phyloP scores from a whole-genome alignment of 768 basidiomycete species.

The Clathrus columnatus region DNA sequence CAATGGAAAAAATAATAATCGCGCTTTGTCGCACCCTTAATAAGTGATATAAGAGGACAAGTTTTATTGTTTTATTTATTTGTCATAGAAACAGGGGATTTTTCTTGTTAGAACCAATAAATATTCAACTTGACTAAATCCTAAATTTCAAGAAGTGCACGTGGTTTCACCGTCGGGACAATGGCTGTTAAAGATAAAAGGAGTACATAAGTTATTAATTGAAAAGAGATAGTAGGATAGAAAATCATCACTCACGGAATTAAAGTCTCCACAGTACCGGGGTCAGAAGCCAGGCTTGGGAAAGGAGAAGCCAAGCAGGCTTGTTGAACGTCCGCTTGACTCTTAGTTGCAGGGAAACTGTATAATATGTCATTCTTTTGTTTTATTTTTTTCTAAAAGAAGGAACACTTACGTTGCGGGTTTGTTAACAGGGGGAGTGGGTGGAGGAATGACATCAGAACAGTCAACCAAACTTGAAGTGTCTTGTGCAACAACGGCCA shows the following conservation, averaged over 20 bases:
- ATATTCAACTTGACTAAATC: background rate
- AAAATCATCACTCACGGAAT: background rate
- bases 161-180: background rate
- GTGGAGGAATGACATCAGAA: constrained; percentile 16
- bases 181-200: background rate
- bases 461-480: constrained; percentile 15
- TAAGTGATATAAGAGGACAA: too few relatives aligned
- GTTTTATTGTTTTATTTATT: too few relatives aligned
- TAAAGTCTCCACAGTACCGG: constrained; percentile 21
- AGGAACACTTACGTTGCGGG: background rate
- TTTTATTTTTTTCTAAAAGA: background rate
- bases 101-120: too few relatives aligned
- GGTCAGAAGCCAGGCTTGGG: constrained; percentile 25
- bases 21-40: too few relatives aligned
- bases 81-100: too few relatives aligned
- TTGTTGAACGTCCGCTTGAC: constrained; percentile 16
- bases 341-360: constrained; percentile 18
- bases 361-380: background rate
- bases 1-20: too few relatives aligned
- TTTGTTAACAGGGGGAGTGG: constrained; percentile 17
- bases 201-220: too few relatives aligned
- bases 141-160: background rate
- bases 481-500: constrained; percentile 23
- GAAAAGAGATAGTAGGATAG: background rate
- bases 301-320: constrained; percentile 27